Conservation (phyloP, 345 rosid genomes). For the Clarkia xantiana region DNA sequence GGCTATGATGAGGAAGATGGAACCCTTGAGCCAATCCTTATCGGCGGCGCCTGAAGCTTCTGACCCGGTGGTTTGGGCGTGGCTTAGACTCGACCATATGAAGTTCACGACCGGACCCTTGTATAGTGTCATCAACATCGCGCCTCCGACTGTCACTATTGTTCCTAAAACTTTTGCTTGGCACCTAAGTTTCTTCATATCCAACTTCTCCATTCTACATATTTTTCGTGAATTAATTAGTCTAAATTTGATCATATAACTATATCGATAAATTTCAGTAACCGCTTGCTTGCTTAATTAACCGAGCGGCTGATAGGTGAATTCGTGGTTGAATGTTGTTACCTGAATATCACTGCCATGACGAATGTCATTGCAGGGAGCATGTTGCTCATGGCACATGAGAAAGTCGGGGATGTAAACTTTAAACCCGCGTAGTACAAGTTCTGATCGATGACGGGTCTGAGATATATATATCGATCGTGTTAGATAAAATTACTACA, state of each 20-base stretch:
- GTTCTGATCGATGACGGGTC: conserved; percentile 96
- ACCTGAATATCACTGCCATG: conserved; percentile 53
- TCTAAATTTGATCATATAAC: neutral
- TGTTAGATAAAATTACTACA: too few relatives aligned
- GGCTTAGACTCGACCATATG: conserved; percentile 33
- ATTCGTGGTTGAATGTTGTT: too few relatives aligned
- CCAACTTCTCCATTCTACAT: conserved; percentile 68
- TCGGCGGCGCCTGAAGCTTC: conserved; percentile 11
- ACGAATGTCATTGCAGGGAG: conserved; percentile 80
- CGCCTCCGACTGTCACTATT: conserved; percentile 60
- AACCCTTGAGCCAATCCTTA: conserved; percentile 53
- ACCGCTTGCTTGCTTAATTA: too few relatives aligned
- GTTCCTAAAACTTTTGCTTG: conserved; percentile 73
- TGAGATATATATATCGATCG: conserved; percentile 11
- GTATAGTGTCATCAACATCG: conserved; percentile 73
- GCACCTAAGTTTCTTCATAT: conserved; percentile 55
- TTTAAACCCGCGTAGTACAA: conserved; percentile 81
- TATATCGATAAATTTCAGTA: neutral
- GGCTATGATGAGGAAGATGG: conserved; percentile 63
- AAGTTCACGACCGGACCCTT: conserved; percentile 58
- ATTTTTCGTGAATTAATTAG: neutral
- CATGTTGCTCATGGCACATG: conserved; percentile 85
- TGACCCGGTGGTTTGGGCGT: conserved; percentile 9
- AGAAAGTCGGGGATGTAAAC: conserved; percentile 77
- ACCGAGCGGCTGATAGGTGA: too few relatives aligned